Base-by-base conservation (phyloP, 495 filamentous ascomycete species). In the Aspergillus kassunensis region DNA sequence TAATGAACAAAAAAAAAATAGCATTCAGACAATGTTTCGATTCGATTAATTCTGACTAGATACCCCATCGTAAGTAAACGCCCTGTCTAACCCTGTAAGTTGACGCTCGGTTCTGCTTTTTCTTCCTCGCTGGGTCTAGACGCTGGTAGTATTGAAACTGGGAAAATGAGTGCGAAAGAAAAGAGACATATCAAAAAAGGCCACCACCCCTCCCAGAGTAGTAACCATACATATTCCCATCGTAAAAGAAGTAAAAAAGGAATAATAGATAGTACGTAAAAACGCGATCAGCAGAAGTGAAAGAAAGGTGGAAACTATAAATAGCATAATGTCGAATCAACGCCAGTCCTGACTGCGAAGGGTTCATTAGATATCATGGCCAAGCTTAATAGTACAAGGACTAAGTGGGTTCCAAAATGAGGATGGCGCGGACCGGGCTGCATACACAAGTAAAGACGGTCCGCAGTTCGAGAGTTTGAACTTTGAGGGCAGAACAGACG, bases 321-420 rank as follows among this genome's bases (percentile, higher is more conserved):
- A 43, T 43, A 43, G n/a, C 36, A 43, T 27, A 43, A 49, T 29
- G 20, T 41, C 35, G 39, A 46, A 52, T 31, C 11, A 30, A 51
- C 48, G 55, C 59, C 49, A 46, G 49, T 57, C 44, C 51, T 54
- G 46, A 55, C 41, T 57, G 47, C 48, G 49, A 57, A 51, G 35
- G 51, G 37, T 56, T 63, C 60, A 63, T 63, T 59, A 63, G 51
- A 56, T 54, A 63, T 56, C 53, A 59, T 61, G 37, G 53, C 45
- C 53, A 49, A 60, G 51, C 33, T 52, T 51, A 40, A 56, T 51
- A 51, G 53, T 56, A 60, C 57, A 56, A 46, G 40, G 41, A 51
- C 53, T 56, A 55, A 49, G 47, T 50, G 47, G 36, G 51, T 55
- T 53, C 43, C 39, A 52, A 49, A 44, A 37, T 11, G 29, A 51